phyloP scores from a whole-genome alignment of 352 stramenopile species.

The Phytophthora crassamura region DNA sequence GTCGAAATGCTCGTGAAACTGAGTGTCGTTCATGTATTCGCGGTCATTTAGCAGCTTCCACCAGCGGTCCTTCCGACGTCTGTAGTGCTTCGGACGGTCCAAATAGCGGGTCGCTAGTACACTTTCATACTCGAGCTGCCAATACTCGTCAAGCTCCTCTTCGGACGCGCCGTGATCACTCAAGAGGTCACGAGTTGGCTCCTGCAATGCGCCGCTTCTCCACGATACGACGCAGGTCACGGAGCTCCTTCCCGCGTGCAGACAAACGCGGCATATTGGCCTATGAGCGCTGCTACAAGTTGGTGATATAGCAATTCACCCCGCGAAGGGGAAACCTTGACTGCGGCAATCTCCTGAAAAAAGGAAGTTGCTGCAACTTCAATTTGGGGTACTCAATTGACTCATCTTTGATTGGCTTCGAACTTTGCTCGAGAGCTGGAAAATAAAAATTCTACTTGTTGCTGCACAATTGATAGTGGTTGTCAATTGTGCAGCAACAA shows the following conservation, averaged over 20 bases:
- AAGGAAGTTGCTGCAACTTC: constrained; percentile 4
- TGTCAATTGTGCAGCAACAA: no score
- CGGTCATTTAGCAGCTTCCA: neutral
- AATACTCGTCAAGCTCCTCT: constrained; percentile 16
- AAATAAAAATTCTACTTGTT: constrained; percentile 14
- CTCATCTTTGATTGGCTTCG: constrained; percentile 2
- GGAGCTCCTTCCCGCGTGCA: neutral
- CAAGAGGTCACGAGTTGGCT: neutral
- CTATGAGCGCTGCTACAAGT: neutral
- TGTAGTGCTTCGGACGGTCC: neutral
- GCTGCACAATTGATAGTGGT: constrained; percentile 17
- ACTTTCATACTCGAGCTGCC: constrained; percentile 9
- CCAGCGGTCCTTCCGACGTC: constrained; percentile 8
- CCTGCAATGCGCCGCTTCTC: constrained; percentile 1
- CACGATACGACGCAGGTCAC: constrained; percentile 4
- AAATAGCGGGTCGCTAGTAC: neutral
- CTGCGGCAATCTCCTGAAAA: no score
- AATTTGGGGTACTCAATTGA: constrained; percentile 17
- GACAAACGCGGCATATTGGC: constrained; percentile 16
- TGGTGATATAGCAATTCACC: neutral
- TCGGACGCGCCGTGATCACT: constrained; percentile 7
- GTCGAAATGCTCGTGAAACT: constrained; percentile 23
- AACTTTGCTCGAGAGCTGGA: no score
- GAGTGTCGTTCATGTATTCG: constrained; percentile 15
- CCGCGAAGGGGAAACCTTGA: neutral